A percentile compares a stretch with the other conserved stretches of the same genome.
phyloP scores from a whole-genome alignment of 768 basidiomycete species.

The Mycena galericulata region DNA sequence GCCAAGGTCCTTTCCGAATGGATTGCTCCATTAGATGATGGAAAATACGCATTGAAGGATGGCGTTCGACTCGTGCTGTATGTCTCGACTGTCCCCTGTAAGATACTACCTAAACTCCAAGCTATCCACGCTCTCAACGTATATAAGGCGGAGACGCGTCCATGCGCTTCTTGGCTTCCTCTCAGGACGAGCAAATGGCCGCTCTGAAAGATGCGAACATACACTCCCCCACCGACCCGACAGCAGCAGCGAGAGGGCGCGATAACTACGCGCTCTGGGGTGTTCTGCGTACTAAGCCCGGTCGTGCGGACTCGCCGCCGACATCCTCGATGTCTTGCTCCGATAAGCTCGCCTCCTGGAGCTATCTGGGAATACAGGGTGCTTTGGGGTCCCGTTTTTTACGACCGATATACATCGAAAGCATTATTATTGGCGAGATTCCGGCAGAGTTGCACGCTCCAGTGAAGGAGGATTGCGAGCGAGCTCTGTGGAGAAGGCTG shows the following conservation, averaged over 20 bases:
- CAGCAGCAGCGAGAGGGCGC: conserved; percentile 74
- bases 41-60: conserved; percentile 58
- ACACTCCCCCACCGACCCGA: conserved; percentile 47
- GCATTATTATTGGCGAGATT: conserved; percentile 82
- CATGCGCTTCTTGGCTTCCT: conserved; percentile 77
- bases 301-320: conserved; percentile 87
- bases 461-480: conserved; percentile 71
- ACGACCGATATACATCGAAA: conserved; percentile 72
- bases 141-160: conserved; percentile 91
- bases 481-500: conserved; percentile 76
- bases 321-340: conserved; percentile 93
- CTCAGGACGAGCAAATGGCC: conserved; percentile 83
- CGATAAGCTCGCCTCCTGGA: conserved; percentile 94
- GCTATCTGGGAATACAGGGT: conserved; percentile 87
- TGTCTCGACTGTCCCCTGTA: conserved; percentile 71
- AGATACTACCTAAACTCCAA: conserved; percentile 34
- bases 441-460: conserved; percentile 48
- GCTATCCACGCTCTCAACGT: conserved; percentile 18
- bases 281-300: conserved; percentile 93
- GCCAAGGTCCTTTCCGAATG: conserved; percentile 56
- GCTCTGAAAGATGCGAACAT: conserved; percentile 66
- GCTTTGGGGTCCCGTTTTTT: conserved; percentile 71
- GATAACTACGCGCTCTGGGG: conserved; percentile 82
- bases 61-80: conserved; percentile 75
- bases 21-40: conserved; percentile 54